Conservation (phyloP, 1,139 yeast species). For the Lodderomyces orthopsilosis region DNA sequence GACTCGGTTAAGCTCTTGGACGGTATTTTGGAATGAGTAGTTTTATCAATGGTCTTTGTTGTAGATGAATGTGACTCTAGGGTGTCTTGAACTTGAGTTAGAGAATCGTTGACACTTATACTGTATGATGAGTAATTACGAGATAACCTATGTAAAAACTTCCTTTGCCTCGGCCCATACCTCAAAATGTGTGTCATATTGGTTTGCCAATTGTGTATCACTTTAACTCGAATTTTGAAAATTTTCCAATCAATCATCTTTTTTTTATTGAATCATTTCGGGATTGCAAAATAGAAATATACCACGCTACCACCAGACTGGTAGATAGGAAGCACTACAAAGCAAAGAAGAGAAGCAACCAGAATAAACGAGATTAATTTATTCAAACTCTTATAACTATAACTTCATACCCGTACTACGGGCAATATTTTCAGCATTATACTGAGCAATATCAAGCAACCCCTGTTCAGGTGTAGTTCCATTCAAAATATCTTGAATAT, state of each 20-base stretch:
- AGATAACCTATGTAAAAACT: background rate
- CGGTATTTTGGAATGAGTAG: slow-evolving; percentile 8
- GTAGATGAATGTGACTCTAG: background rate
- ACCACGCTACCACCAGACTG: background rate
- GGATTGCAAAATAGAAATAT: background rate
- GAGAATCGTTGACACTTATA: background rate
- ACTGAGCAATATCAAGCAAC: slow-evolving; percentile 50
- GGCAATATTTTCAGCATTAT: slow-evolving; percentile 47
- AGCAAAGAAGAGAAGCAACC: background rate
- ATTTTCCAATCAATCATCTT: slow-evolving; percentile 2
- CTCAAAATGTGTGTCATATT: background rate
- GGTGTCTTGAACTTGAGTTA: background rate
- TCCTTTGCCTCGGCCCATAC: background rate
- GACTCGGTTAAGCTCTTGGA: slow-evolving; percentile 11
- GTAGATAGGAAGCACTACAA: background rate
- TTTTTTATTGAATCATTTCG: background rate
- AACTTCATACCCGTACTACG: background rate
- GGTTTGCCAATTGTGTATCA: background rate
- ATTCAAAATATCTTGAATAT: slow-evolving; percentile 52
- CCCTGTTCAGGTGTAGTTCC: slow-evolving; percentile 48
- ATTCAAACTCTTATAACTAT: background rate
- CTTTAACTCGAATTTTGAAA: background rate
- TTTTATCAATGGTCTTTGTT: background rate
- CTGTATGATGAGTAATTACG: slow-evolving; percentile 1
- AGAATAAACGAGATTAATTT: background rate